phyloP scores from a whole-genome alignment of 148 eudicot species.

The Salicornia ramosissima region DNA sequence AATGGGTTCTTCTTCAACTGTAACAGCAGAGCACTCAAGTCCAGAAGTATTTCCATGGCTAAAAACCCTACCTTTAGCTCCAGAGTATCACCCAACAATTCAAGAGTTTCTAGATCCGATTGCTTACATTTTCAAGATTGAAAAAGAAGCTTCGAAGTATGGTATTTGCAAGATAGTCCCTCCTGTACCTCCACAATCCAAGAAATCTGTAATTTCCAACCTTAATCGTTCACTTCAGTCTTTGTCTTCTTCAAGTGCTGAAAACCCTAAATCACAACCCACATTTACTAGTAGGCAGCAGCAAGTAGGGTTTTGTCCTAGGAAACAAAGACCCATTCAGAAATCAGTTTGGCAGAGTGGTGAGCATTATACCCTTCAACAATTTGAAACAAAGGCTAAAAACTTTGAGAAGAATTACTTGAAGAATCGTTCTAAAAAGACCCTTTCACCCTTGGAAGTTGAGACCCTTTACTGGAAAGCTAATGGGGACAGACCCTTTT shows the following conservation, averaged over 20 bases:
- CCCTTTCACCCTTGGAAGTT: slow-evolving; percentile 40
- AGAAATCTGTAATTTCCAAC: slow-evolving; percentile 50
- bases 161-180: slow-evolving; percentile 97
- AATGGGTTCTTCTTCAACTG: slow-evolving; percentile 24
- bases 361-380: slow-evolving; percentile 49
- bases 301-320: slow-evolving; percentile 89
- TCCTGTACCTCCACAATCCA: slow-evolving; percentile 53
- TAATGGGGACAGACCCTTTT: slow-evolving; percentile 64
- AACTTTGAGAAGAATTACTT: slow-evolving; percentile 59
- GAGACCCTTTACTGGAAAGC: slow-evolving; percentile 96
- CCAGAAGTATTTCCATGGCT: slow-evolving; percentile 80
- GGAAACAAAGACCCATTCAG: slow-evolving; percentile 83
- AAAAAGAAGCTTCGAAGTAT: slow-evolving; percentile 70
- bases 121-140: slow-evolving; percentile 87
- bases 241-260: not conserved
- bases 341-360: slow-evolving; percentile 97
- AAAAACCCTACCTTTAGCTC: slow-evolving; percentile 86
- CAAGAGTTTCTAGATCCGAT: slow-evolving; percentile 96
- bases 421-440: slow-evolving; percentile 48
- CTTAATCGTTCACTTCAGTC: slow-evolving; percentile 49
- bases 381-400: slow-evolving; percentile 79
- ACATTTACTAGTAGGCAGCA: slow-evolving; percentile 82
- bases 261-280: slow-evolving; percentile 45
- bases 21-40: slow-evolving; percentile 35
- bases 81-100: slow-evolving; percentile 84